phyloP scores from a whole-genome alignment of 2,329 filamentous ascomycete species.

The Chaetomiaceae sp. region DNA sequence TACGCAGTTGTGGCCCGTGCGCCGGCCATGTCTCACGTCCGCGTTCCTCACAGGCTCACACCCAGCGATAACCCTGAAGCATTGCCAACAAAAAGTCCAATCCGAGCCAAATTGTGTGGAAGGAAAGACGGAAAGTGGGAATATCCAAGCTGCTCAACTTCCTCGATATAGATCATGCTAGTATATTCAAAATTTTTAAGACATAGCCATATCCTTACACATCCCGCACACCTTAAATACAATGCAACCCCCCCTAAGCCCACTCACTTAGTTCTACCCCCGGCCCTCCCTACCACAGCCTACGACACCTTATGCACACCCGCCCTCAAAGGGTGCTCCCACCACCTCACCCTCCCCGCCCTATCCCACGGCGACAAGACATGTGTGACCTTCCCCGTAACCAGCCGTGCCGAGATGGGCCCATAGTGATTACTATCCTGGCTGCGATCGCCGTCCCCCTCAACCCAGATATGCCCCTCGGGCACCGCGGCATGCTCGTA shows the following conservation, averaged over 20 bases:
- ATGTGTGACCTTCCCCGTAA: conserved; percentile 70
- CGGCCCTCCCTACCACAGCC: too few species aligned
- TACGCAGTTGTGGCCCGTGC: conserved; percentile 16
- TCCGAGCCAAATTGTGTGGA: too few species aligned
- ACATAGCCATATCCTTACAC: not conserved
- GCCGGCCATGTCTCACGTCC: not conserved
- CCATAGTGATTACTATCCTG: conserved; percentile 90
- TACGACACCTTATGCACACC: conserved; percentile 14
- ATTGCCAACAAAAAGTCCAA: too few species aligned
- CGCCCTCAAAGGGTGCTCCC: conserved; percentile 41
- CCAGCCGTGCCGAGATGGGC: conserved; percentile 69
- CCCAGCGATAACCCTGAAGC: conserved; percentile 5
- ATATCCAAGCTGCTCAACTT: too few species aligned
- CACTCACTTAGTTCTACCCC: too few species aligned
- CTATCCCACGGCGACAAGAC: conserved; percentile 65
- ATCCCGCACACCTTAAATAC: too few species aligned
- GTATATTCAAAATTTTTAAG: too few species aligned
- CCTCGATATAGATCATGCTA: too few species aligned
- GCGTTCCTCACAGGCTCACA: too few species aligned
- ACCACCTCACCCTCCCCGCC: conserved; percentile 55
- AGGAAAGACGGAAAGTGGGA: too few species aligned
- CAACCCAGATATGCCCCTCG: conserved; percentile 86
- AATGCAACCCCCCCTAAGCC: not conserved
- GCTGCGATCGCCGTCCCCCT: conserved; percentile 74
- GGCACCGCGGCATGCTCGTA: conserved; percentile 61